Conservation (phyloP, 306 rosid genomes). For the Sesbania bispinosa region DNA sequence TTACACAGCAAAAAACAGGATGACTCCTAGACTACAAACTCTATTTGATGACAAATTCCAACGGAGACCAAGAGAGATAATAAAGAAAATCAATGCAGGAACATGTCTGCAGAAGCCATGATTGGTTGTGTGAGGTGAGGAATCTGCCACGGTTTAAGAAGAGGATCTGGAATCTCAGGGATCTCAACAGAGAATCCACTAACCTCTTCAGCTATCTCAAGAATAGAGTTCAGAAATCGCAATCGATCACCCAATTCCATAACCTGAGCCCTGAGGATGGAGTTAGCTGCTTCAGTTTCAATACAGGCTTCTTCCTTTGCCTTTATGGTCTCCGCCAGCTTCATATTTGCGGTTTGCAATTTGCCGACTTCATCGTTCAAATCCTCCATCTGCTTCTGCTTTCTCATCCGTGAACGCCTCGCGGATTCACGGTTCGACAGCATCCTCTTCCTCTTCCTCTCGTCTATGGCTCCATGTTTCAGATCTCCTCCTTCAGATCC, state of each 20-base stretch:
- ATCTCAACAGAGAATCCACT: constrained; percentile 62
- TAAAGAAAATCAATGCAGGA: constrained; percentile 39
- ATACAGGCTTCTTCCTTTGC: constrained; percentile 53
- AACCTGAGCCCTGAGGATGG: constrained; percentile 59
- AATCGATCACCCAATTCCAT: constrained; percentile 71
- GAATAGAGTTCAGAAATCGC: constrained; percentile 65
- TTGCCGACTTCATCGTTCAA: constrained; percentile 50
- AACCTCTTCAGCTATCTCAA: constrained; percentile 69
- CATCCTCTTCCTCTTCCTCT: constrained; percentile 94
- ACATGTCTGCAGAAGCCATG: constrained; percentile 51
- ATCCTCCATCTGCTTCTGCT: constrained; percentile 89
- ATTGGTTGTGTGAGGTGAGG: constrained; percentile 43
- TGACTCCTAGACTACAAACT: neutral
- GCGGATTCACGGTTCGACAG: constrained; percentile 91
- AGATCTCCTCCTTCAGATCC: constrained; percentile 71
- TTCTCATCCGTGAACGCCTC: constrained; percentile 81
- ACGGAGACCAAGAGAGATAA: neutral
- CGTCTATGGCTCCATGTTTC: constrained; percentile 41
- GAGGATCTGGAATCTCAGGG: constrained; percentile 71
- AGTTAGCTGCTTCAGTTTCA: constrained; percentile 52
- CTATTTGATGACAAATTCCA: neutral
- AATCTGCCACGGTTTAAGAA: constrained; percentile 73
- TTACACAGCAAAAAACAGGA: neutral
- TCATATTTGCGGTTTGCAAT: constrained; percentile 47
- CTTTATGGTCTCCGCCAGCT: constrained; percentile 42